These are phyloP conservation scores for Kappamyces sp. DNA, from an alignment of 192 early-diverging fungal species.

Conservation along the genomic window DNA sequence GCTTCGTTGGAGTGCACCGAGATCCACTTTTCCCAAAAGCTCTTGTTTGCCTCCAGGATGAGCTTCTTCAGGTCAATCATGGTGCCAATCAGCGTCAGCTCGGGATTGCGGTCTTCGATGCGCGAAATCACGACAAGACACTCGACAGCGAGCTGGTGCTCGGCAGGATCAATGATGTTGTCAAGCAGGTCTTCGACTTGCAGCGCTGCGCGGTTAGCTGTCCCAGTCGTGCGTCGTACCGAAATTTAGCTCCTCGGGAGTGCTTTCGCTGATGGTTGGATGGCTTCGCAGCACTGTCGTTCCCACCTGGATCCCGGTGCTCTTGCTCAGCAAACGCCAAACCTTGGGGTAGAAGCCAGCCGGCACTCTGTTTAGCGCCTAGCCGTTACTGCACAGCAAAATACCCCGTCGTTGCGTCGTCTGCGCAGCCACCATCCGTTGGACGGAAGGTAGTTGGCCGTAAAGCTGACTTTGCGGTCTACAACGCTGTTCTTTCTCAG, in stretches of 20 bases:
- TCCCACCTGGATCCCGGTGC: conserved; percentile 55
- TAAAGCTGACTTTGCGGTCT: conserved; percentile 4
- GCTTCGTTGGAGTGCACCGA: conserved; percentile 31
- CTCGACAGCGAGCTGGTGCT: conserved; percentile 71
- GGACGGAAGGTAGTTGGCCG: conserved; percentile 37
- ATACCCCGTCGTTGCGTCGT: conserved; percentile 69
- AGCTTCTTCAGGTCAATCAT: conserved; percentile 55
- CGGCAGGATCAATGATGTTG: conserved; percentile 69
- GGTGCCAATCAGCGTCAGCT: conserved; percentile 33
- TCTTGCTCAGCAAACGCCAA: conserved; percentile 62
- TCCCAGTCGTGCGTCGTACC: conserved; percentile 27
- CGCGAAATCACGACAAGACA: conserved; percentile 63
- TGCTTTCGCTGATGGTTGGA: conserved; percentile 76
- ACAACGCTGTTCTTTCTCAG: conserved; percentile 32
- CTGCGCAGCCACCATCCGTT: conserved; percentile 63
- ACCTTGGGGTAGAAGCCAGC: conserved; percentile 72
- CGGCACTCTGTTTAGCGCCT: conserved; percentile 73
- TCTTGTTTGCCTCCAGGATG: conserved; percentile 58
- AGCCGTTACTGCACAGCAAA: too few species aligned
- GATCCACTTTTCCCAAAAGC: conserved; percentile 68
- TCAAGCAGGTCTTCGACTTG: conserved; percentile 71
- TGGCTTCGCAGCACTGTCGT: conserved; percentile 58
- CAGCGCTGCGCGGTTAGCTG: conserved; percentile 33
- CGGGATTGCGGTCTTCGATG: conserved; percentile 61
- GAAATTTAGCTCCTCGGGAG: conserved; percentile 82